Conservation (phyloP, 129 eudicot species). For the Flaveria robusta region DNA sequence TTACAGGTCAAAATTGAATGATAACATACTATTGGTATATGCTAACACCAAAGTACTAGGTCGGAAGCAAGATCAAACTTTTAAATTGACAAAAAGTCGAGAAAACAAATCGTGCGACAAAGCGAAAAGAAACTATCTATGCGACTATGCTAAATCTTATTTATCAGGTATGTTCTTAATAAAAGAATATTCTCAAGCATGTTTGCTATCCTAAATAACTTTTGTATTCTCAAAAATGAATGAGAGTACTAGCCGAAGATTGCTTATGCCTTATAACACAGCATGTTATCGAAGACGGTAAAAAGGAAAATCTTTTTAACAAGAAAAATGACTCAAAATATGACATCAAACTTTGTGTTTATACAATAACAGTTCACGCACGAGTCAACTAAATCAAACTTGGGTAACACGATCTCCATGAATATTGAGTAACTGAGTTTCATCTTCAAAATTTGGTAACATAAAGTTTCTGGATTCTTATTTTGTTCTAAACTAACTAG, state of each 20-base stretch:
- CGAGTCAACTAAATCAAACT: background rate
- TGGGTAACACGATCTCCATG: constrained; percentile 2
- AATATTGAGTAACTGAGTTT: constrained; percentile 30
- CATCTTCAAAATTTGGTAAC: constrained; percentile 15
- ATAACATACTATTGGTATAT: background rate
- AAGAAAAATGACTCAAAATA: background rate
- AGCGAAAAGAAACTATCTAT: background rate
- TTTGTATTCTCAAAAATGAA: background rate
- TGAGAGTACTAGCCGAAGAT: background rate
- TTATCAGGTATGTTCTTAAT: background rate
- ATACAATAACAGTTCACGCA: constrained; percentile 20
- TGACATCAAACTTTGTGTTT: constrained; percentile 12
- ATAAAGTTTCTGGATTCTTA: constrained; percentile 25
- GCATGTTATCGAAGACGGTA: background rate
- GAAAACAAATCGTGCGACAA: background rate
- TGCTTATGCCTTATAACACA: background rate
- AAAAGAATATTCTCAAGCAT: background rate
- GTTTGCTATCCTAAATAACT: background rate
- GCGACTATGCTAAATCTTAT: background rate
- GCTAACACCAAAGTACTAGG: too few relatives aligned
- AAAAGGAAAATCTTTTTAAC: background rate
- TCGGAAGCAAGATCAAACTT: background rate
- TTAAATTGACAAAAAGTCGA: background rate
- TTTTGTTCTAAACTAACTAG: constrained; percentile 22
- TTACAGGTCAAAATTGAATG: background rate